A percentile compares a stretch with the other conserved stretches of the same genome.
These are phyloP conservation scores for Vaccinium corymbosum DNA, from an alignment of 148 eudicot genomes.

Conservation along the genomic window DNA sequence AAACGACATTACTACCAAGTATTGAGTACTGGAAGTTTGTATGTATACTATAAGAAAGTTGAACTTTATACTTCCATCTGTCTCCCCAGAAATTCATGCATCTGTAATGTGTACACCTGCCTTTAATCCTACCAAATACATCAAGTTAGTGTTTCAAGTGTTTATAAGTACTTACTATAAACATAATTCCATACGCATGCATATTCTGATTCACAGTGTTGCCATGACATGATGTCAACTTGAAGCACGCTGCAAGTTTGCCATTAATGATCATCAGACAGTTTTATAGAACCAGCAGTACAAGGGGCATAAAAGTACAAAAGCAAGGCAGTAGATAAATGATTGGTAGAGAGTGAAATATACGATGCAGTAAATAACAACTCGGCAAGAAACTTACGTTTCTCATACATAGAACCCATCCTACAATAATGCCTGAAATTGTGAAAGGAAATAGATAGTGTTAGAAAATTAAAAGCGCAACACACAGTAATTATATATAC, in stretches of 20 bases:
- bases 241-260: constrained; percentile 68
- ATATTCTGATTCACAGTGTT: constrained; percentile 63
- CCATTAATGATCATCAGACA: constrained; percentile 12
- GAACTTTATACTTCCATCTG: not conserved
- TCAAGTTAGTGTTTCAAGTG: constrained; percentile 3
- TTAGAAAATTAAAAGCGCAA: not conserved
- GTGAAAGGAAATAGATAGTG: constrained; percentile 7
- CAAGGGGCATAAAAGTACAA: not conserved
- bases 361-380: not conserved
- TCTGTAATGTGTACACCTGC: not conserved
- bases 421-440: constrained; percentile 78
- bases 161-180: constrained; percentile 58
- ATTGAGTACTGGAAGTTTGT: too few relatives aligned
- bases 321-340: not conserved
- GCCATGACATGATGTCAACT: constrained; percentile 62
- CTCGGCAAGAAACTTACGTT: constrained; percentile 44
- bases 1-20: not conserved
- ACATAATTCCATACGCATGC: constrained; percentile 75
- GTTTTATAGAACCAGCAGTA: not conserved
- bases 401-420: constrained; percentile 64
- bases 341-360: not conserved
- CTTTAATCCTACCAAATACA: not conserved
- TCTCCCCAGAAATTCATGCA: not conserved
- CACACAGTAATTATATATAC: not conserved
- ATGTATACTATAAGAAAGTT: not conserved